Evolutionary conservation across 2,329 filamentous ascomycete genomes (phyloP).

Genomic region (Alternaria sp.): DNA sequence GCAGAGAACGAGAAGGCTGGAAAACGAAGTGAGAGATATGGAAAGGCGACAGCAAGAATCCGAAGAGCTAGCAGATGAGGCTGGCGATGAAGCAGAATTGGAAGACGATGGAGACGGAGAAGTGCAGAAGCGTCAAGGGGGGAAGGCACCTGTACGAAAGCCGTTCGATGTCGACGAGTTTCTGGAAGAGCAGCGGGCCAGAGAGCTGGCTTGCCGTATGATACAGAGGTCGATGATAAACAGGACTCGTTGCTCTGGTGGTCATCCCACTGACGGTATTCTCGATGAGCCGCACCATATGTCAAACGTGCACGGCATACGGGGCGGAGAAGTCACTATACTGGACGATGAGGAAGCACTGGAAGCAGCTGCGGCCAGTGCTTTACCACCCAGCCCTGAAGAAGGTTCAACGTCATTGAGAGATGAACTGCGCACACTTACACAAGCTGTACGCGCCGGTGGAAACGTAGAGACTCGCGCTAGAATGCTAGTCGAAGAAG

Average conservation of each 20-base stretch:
- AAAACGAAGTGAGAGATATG: background rate
- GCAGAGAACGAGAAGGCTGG: background rate
- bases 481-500: background rate
- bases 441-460: background rate
- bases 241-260: background rate
- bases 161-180: background rate
- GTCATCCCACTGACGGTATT: background rate
- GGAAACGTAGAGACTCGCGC: background rate
- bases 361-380: background rate
- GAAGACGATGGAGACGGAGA: background rate
- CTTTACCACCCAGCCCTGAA: background rate
- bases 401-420: background rate
- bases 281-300: background rate
- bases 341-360: background rate
- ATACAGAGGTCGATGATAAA: background rate
- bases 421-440: background rate
- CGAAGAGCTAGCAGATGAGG: background rate
- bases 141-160: background rate
- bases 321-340: background rate
- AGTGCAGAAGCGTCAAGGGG: background rate
- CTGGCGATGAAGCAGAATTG: background rate
- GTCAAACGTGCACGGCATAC: background rate
- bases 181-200: background rate
- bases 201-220: background rate
- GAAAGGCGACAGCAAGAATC: background rate